A percentile compares a stretch with the other conserved stretches of the same genome.
Conservation (phyloP, 345 rosid genomes). For the Clausena lansium region DNA sequence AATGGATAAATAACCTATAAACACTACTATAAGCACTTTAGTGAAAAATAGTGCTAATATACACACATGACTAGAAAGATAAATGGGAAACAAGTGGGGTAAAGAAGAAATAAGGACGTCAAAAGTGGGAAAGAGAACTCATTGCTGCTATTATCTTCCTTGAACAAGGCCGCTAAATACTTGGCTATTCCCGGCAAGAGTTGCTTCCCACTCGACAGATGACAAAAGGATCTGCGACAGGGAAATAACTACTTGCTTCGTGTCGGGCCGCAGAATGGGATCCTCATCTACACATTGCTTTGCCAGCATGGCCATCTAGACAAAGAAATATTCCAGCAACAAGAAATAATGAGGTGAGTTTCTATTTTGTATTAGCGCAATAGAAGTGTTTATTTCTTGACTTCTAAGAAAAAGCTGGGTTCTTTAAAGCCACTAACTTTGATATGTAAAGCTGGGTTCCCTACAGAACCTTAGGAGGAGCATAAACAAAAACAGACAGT, state of each 20-base stretch:
- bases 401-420: background rate
- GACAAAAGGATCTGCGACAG: constrained; percentile 88
- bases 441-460: background rate
- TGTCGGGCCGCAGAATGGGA: constrained; percentile 86
- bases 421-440: background rate
- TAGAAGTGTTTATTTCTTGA: background rate
- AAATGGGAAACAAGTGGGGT: background rate
- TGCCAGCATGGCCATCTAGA: constrained; percentile 79
- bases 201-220: constrained; percentile 98
- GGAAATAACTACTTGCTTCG: constrained; percentile 89
- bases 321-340: background rate
- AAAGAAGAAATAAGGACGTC: background rate
- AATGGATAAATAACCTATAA: background rate
- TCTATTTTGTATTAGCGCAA: background rate
- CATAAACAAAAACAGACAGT: background rate
- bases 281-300: constrained; percentile 95
- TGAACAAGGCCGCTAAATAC: constrained; percentile 96
- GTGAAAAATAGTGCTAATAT: background rate
- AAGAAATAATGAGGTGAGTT: constrained; percentile 8
- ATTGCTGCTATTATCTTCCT: constrained; percentile 57
- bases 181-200: constrained; percentile 96
- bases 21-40: background rate
- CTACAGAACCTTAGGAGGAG: background rate
- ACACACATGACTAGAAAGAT: constrained; percentile 4
- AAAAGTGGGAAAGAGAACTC: background rate